A percentile compares a stretch with the other conserved stretches of the same genome.
phyloP scores from a whole-genome alignment of 2,329 filamentous ascomycete genomes.

The Aspergillus alliaceus region DNA sequence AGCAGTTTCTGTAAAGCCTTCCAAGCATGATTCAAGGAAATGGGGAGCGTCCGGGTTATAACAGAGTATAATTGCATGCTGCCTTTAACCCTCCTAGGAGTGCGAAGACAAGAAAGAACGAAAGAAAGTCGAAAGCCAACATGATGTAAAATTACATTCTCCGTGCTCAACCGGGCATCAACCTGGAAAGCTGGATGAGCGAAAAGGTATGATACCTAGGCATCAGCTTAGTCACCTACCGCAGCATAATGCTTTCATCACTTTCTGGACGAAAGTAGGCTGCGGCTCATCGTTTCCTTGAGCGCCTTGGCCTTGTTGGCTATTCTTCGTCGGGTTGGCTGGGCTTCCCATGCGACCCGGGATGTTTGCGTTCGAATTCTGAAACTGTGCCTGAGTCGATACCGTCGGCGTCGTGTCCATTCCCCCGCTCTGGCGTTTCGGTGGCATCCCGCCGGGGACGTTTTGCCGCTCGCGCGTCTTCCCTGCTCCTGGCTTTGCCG shows the following conservation, averaged over 20 bases:
- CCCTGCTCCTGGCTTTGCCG: constrained; percentile 74
- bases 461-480: constrained; percentile 73
- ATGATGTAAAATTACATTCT: constrained; percentile 24
- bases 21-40: constrained; percentile 16
- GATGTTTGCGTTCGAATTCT: constrained; percentile 89
- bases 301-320: constrained; percentile 56
- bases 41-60: constrained; percentile 12
- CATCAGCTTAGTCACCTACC: constrained; percentile 51
- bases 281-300: constrained; percentile 66
- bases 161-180: constrained; percentile 27
- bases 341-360: constrained; percentile 60
- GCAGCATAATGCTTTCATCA: constrained; percentile 91
- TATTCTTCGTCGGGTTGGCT: constrained; percentile 58
- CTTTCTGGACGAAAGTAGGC: constrained; percentile 82
- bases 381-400: constrained; percentile 94
- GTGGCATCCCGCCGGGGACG: constrained; percentile 69
- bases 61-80: constrained; percentile 19
- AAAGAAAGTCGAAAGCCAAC: constrained; percentile 21
- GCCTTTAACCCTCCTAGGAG: constrained; percentile 15
- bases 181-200: constrained; percentile 33
- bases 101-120: constrained; percentile 17
- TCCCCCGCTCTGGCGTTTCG: constrained; percentile 69
- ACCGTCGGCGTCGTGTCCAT: constrained; percentile 79
- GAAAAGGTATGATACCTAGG: constrained; percentile 17
- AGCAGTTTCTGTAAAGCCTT: constrained; percentile 15